phyloP scores from a whole-genome alignment of 2,329 filamentous ascomycete genomes.

The Lachnellula suecica region DNA sequence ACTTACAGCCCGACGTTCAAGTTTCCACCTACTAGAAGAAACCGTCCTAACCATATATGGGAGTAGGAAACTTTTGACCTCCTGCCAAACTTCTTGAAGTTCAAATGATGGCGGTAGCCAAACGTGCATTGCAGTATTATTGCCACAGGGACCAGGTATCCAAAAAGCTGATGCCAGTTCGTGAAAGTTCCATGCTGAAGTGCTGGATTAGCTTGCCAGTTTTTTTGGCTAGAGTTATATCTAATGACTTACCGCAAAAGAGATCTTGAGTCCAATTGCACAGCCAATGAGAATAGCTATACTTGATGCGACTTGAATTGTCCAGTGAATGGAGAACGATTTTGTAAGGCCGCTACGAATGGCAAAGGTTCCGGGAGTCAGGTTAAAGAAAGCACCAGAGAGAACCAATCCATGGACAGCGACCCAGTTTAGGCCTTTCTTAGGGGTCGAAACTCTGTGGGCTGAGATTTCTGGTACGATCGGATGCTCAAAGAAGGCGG shows the following conservation, averaged over 20 bases:
- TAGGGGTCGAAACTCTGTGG: neutral
- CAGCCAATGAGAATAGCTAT: constrained; percentile 10
- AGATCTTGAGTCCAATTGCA: constrained; percentile 10
- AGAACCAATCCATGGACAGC: constrained; percentile 13
- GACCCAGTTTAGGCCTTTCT: constrained; percentile 8
- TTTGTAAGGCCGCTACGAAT: constrained; percentile 10
- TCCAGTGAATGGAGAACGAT: constrained; percentile 14
- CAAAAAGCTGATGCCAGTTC: constrained; percentile 10
- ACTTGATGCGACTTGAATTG: constrained; percentile 6
- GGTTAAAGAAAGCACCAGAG: constrained; percentile 6
- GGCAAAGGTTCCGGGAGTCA: constrained; percentile 7
- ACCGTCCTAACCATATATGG: constrained; percentile 14
- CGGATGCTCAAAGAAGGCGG: neutral
- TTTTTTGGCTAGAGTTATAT: neutral
- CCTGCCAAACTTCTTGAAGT: constrained; percentile 8
- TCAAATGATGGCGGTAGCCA: constrained; percentile 14
- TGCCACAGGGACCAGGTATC: constrained; percentile 4
- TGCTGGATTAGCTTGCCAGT: neutral
- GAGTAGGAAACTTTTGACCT: constrained; percentile 10
- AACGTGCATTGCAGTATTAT: constrained; percentile 7
- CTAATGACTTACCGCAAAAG: constrained; percentile 5
- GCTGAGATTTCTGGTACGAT: neutral
- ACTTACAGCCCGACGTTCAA: constrained; percentile 12
- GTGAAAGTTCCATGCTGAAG: constrained; percentile 1
- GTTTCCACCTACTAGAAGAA: constrained; percentile 7